Evolutionary conservation across 2,329 filamentous ascomycete species (phyloP).

Genomic region (Colletotrichum noveboracense): DNA sequence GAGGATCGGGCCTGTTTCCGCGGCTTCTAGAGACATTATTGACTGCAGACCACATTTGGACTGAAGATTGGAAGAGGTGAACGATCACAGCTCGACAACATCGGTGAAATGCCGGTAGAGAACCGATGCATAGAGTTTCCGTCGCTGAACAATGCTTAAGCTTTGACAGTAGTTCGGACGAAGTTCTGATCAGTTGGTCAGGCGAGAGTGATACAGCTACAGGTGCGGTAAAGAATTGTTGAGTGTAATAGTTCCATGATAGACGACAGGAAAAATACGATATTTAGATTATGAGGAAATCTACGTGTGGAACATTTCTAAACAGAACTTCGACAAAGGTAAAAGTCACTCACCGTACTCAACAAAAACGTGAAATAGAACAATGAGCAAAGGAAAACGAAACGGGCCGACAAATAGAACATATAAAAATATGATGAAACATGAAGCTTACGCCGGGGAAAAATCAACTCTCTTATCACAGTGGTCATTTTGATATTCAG

Average conservation of each 20-base stretch:
- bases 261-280: accelerated
- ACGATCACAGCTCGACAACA: accelerated
- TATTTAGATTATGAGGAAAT: neutral
- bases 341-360: neutral
- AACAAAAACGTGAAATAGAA: neutral
- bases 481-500: neutral
- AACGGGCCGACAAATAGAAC: accelerated
- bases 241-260: neutral
- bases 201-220: neutral
- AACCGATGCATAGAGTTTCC: accelerated
- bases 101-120: neutral
- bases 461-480: too few species aligned
- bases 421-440: accelerated
- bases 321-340: accelerated
- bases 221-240: accelerated
- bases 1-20: neutral
- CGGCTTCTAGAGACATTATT: neutral
- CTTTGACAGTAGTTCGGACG: neutral
- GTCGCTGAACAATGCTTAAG: neutral
- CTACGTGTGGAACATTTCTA: accelerated
- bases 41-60: accelerated
- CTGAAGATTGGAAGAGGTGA: accelerated
- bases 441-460: too few species aligned
- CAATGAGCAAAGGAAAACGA: neutral
- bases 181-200: accelerated